Evolutionary conservation across 1,139 yeast genomes (phyloP), one percentile per base, ranked within the genome.

Genomic region (Wickerhamiella infanticola): DNA sequence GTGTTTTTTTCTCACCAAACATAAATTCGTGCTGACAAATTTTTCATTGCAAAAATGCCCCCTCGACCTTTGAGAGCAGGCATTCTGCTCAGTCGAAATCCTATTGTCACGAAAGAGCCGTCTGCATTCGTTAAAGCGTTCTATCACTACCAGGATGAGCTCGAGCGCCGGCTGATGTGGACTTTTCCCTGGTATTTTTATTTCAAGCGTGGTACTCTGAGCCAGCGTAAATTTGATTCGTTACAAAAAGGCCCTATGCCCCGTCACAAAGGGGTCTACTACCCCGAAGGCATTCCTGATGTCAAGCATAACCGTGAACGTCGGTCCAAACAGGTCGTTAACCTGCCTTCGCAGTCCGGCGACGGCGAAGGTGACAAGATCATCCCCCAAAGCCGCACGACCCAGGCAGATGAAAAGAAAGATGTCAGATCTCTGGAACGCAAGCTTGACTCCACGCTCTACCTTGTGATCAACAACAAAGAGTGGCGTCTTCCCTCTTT

Each of bases 171-270:
- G 59, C 71, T 90, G 54, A 86, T 88, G 95, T 86, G 96, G 95
- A 86, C 97, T 0, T 90, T 90, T 63, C 97, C 98, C 4, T 79
- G 81, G 55, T 86, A 88, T 75, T 88, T 78, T 62, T 93, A 86
- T 68, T 90, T 81, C 68, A 83, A 82, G 61, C 81, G 75, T 56
- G 97, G 97, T 51, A 81, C 97, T 1, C 69, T 90, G 52, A 77
- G 95, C 7, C 95, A 86, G 61, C 83, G 86, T 61, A 77, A 77
- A 57, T 90, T 78, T 64, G 67, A 78, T 47, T 77, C 79, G 55
- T 79, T 81, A 42, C 95, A 88, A 60, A 72, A 71, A 50, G 79
- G 80, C 46, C 94, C 95, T 7, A 74, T 79, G 3, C 73, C 77
- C 45, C 74, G 76, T 55, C 79, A 78, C 53, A 81, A 85, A 27